A percentile compares a stretch with the other conserved stretches of the same genome.
Evolutionary conservation across 352 stramenopile species (phyloP).

Genomic region (Globisporangium iwayamae): DNA sequence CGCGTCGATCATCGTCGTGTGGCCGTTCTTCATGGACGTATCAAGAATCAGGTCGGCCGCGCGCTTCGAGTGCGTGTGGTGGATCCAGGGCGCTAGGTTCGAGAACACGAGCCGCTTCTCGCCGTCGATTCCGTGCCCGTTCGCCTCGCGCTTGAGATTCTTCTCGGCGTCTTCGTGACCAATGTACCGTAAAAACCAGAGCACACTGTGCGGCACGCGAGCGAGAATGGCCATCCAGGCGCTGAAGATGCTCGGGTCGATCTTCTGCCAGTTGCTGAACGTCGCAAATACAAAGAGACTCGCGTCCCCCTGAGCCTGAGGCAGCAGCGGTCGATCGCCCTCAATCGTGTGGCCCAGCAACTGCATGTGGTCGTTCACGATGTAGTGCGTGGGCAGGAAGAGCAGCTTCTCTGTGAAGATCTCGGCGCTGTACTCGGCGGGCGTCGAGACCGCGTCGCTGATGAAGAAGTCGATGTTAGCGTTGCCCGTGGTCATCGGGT

Average conservation of each 20-base stretch:
- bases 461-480: slow-evolving; percentile 68
- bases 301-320: slow-evolving; percentile 7
- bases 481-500: slow-evolving; percentile 65
- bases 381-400: slow-evolving; percentile 70
- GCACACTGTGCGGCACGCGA: slow-evolving; percentile 59
- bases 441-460: slow-evolving; percentile 50
- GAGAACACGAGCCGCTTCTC: slow-evolving; percentile 56
- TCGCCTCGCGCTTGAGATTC: slow-evolving; percentile 52
- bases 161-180: slow-evolving; percentile 40
- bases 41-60: slow-evolving; percentile 74
- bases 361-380: slow-evolving; percentile 84
- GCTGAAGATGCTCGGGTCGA: slow-evolving; percentile 66
- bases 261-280: slow-evolving; percentile 89
- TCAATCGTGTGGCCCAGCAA: slow-evolving; percentile 55
- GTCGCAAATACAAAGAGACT: slow-evolving; percentile 67
- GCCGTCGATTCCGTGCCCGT: slow-evolving; percentile 46
- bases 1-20: slow-evolving; percentile 79
- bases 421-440: slow-evolving; percentile 26
- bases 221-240: slow-evolving; percentile 79
- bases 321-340: slow-evolving; percentile 23
- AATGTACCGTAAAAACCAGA: slow-evolving; percentile 73
- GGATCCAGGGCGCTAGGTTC: slow-evolving; percentile 60
- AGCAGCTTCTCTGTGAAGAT: slow-evolving; percentile 76
- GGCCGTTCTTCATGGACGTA: slow-evolving; percentile 80
- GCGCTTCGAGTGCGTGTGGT: slow-evolving; percentile 74